Evolutionary conservation across 192 early-diverging fungal genomes (phyloP).

Genomic region (Powellomyces hirtus): DNA sequence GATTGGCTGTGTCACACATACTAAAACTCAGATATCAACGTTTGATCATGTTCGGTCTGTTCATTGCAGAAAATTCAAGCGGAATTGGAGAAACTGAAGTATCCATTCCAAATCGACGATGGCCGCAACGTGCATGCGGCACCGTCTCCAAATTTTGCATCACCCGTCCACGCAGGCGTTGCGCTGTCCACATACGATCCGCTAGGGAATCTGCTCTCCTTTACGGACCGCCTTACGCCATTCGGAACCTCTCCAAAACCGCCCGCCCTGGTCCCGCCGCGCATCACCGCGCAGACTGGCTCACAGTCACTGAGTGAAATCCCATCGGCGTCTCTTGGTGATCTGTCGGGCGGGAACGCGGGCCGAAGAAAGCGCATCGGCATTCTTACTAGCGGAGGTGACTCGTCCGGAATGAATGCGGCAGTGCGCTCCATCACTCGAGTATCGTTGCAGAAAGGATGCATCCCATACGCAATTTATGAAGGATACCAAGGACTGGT

Average conservation of each 20-base stretch:
- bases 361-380: slow-evolving; percentile 74
- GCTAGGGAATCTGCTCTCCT: slow-evolving; percentile 74
- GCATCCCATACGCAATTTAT: slow-evolving; percentile 84
- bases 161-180: neutral
- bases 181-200: slow-evolving; percentile 66
- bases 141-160: neutral
- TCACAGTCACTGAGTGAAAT: neutral
- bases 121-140: neutral
- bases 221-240: slow-evolving; percentile 62
- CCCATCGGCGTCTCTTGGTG: slow-evolving; percentile 8
- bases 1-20: too few species aligned
- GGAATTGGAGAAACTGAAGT: slow-evolving; percentile 15
- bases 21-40: too few species aligned
- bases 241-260: slow-evolving; percentile 27
- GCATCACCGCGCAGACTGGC: too few species aligned
- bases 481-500: slow-evolving; percentile 98
- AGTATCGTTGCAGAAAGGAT: slow-evolving; percentile 76
- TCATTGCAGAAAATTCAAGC: neutral
- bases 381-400: slow-evolving; percentile 91
- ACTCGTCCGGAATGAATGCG: slow-evolving; percentile 98
- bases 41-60: neutral
- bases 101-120: neutral
- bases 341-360: neutral
- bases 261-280: too few species aligned
- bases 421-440: slow-evolving; percentile 88